A percentile compares a stretch with the other conserved stretches of the same genome.
phyloP scores from a whole-genome alignment of 208 protist species.

The Leishmania tropica region DNA sequence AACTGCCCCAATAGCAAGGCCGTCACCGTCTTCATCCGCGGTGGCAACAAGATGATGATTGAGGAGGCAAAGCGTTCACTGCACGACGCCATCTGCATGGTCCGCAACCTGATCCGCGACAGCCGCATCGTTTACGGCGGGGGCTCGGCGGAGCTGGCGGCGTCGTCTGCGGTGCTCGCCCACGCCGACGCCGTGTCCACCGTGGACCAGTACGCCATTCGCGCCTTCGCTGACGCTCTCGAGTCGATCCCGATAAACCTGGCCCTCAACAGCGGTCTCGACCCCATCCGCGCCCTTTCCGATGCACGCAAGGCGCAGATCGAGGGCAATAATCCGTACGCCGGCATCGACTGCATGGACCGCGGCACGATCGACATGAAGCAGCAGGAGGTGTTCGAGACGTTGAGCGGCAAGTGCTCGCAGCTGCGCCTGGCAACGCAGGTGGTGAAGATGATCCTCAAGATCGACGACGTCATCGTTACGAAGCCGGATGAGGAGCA shows the following conservation, averaged over 20 bases:
- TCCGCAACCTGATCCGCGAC: constrained; percentile 99
- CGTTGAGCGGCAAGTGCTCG: constrained; percentile 98
- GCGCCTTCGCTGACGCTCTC: constrained; percentile 99
- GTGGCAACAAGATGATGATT: constrained; percentile 99
- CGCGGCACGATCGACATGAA: constrained; percentile 98
- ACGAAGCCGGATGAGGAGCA: constrained; percentile 81
- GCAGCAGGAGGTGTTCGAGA: constrained; percentile 98
- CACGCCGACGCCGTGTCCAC: constrained; percentile 93
- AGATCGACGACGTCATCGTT: constrained; percentile 99
- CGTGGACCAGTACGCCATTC: constrained; percentile 99
- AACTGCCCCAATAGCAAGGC: constrained; percentile 98
- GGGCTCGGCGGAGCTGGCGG: constrained; percentile 99
- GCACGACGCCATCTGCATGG: constrained; percentile 99
- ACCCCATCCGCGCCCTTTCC: constrained; percentile 97
- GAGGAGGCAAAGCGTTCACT: constrained; percentile 99
- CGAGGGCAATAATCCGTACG: constrained; percentile 93
- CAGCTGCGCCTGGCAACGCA: constrained; percentile 99
- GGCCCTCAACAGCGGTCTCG: constrained; percentile 98
- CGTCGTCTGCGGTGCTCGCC: constrained; percentile 93
- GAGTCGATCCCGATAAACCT: constrained; percentile 99
- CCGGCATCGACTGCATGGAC: constrained; percentile 99
- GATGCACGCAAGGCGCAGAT: constrained; percentile 96
- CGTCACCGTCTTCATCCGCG: constrained; percentile 99
- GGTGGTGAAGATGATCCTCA: constrained; percentile 99
- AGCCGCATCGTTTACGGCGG: constrained; percentile 99